Percentiles rank a stretch among this genome's conserved stretches.
phyloP scores from a whole-genome alignment of 2,329 filamentous ascomycete genomes.

The Penicillium griseofulvum region DNA sequence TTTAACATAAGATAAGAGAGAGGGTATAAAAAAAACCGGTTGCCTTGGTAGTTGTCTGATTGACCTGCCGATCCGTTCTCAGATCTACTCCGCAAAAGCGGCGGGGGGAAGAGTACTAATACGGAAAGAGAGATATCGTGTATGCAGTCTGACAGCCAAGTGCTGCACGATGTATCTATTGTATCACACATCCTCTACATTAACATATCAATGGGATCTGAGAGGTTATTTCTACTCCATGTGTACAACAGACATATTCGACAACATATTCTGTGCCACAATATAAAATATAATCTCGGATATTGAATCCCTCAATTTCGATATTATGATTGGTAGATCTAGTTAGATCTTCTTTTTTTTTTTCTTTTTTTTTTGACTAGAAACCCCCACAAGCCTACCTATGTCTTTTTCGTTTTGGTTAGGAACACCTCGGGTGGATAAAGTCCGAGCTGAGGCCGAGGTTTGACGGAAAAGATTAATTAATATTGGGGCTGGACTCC shows the following conservation, averaged over 20 bases:
- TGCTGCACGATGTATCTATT: background rate
- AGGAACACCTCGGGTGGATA: background rate
- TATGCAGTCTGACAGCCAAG: background rate
- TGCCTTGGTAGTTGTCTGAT: no score
- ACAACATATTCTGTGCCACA: background rate
- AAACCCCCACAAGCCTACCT: background rate
- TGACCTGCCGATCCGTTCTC: no score
- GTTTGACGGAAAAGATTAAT: background rate
- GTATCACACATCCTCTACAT: background rate
- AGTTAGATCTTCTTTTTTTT: background rate
- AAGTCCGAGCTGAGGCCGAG: background rate
- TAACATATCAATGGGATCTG: no score
- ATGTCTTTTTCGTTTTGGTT: background rate
- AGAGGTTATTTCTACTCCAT: constrained; percentile 2
- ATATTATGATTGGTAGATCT: constrained; percentile 1
- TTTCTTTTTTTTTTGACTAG: background rate
- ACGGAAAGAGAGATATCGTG: no score
- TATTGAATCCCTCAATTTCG: background rate
- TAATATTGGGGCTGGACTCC: background rate
- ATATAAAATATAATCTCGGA: background rate
- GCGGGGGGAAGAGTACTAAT: no score
- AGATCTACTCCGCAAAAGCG: no score
- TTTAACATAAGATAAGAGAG: no score
- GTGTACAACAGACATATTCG: background rate
- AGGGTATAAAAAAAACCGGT: no score